Percentiles rank a stretch among this genome's conserved stretches.
Conservation (phyloP, 1,284 basidiomycete genomes). For the Agaricales sp. region DNA sequence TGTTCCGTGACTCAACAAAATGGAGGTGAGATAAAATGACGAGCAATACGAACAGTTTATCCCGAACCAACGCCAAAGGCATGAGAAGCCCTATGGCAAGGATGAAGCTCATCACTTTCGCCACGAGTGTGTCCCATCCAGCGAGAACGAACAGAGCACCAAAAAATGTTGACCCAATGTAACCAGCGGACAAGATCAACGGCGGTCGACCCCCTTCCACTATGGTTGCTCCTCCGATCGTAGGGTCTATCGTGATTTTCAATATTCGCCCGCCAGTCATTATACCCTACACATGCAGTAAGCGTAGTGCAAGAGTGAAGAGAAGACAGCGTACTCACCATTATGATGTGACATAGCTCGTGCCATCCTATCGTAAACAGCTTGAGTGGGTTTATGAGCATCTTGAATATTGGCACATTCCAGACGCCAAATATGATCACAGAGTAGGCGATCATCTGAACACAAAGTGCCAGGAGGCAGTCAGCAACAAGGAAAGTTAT, state of each 20-base stretch:
- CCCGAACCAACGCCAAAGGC: constrained; percentile 68
- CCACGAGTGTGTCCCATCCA: constrained; percentile 70
- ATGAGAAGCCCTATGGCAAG: constrained; percentile 65
- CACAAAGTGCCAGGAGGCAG: too few species aligned
- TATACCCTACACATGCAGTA: constrained; percentile 42
- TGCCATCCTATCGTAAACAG: constrained; percentile 79
- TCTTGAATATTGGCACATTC: constrained; percentile 68
- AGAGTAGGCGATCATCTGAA: constrained; percentile 65
- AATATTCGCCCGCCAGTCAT: constrained; percentile 66
- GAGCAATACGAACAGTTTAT: constrained; percentile 57
- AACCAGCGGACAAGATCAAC: constrained; percentile 64
- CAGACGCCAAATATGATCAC: constrained; percentile 75
- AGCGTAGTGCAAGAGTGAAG: constrained; percentile 2
- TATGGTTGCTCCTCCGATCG: constrained; percentile 67
- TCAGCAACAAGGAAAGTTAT: constrained; percentile 1
- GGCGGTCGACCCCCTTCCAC: constrained; percentile 65
- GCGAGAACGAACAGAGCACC: constrained; percentile 72
- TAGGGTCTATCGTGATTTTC: constrained; percentile 73
- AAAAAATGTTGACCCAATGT: constrained; percentile 68
- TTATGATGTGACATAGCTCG: constrained; percentile 72
- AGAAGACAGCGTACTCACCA: constrained; percentile 32
- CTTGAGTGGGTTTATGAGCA: constrained; percentile 71
- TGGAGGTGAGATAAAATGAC: constrained; percentile 4
- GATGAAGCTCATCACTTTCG: constrained; percentile 76
- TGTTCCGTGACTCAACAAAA: constrained; percentile 7